Evolutionary conservation across 768 basidiomycete species (phyloP).

Genomic region (Chlorophyllum brunneum): DNA sequence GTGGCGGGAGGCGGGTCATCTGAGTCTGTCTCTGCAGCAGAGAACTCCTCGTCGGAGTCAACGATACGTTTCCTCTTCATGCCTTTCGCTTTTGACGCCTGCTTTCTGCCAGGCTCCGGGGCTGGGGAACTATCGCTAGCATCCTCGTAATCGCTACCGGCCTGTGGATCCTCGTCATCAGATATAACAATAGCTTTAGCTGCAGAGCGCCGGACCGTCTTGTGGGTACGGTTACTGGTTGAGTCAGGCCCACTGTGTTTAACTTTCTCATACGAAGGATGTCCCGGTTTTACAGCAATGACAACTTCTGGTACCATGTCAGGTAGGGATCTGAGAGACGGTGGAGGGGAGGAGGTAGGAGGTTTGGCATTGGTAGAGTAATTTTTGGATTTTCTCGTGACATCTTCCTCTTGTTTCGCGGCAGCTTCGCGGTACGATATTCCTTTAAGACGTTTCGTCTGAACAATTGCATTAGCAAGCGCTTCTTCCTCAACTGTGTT

Average conservation of each 20-base stretch:
- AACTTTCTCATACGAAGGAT: constrained; percentile 16
- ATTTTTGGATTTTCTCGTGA: constrained; percentile 14
- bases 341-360: constrained; percentile 7
- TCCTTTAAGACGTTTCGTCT: constrained; percentile 71
- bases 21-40: constrained; percentile 14
- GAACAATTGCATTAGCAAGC: constrained; percentile 38
- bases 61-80: constrained; percentile 11
- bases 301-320: constrained; percentile 55
- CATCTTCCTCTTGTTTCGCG: constrained; percentile 30
- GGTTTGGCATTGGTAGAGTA: background rate
- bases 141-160: constrained; percentile 28
- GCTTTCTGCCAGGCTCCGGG: constrained; percentile 21
- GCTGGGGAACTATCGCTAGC: constrained; percentile 18
- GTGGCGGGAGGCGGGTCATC: constrained; percentile 14
- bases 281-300: constrained; percentile 32
- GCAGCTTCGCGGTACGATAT: constrained; percentile 66
- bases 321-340: constrained; percentile 37
- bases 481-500: constrained; percentile 40
- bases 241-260: constrained; percentile 28
- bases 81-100: constrained; percentile 15
- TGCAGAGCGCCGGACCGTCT: constrained; percentile 37
- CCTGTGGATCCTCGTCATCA: constrained; percentile 40
- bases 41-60: constrained; percentile 17
- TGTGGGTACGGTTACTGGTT: constrained; percentile 32
- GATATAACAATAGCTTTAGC: constrained; percentile 44